Percentiles rank a stretch among this genome's conserved stretches.
Conservation (phyloP, 1,284 basidiomycete genomes). For the Sanghuangporus baumii region DNA sequence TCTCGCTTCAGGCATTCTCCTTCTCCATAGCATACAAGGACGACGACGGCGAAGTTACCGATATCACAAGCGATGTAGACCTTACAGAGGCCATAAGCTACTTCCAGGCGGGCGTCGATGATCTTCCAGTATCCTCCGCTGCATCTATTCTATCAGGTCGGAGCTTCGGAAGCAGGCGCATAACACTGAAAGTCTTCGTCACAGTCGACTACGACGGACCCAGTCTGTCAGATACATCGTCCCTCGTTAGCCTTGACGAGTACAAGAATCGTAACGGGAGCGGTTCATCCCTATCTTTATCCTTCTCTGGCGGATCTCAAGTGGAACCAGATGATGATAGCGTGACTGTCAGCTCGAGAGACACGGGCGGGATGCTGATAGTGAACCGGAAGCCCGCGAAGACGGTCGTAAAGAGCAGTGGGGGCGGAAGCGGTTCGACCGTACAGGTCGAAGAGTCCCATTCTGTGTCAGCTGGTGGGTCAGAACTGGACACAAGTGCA, state of each 20-base stretch:
- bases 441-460: slow-evolving; percentile 17
- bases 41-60: slow-evolving; percentile 74
- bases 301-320: slow-evolving; percentile 24
- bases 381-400: neutral
- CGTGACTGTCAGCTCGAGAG: slow-evolving; percentile 66
- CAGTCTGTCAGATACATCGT: slow-evolving; percentile 83
- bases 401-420: slow-evolving; percentile 25
- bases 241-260: slow-evolving; percentile 71
- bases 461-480: slow-evolving; percentile 12
- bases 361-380: slow-evolving; percentile 29
- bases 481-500: slow-evolving; percentile 18
- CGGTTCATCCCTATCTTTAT: slow-evolving; percentile 49
- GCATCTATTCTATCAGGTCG: slow-evolving; percentile 69
- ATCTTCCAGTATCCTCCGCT: slow-evolving; percentile 60
- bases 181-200: slow-evolving; percentile 72
- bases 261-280: slow-evolving; percentile 57
- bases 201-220: slow-evolving; percentile 85
- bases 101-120: slow-evolving; percentile 68
- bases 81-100: slow-evolving; percentile 83
- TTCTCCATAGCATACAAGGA: slow-evolving; percentile 80
- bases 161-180: slow-evolving; percentile 60
- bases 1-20: slow-evolving; percentile 61
- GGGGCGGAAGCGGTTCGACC: slow-evolving; percentile 16
- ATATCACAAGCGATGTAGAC: slow-evolving; percentile 66
- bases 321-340: slow-evolving; percentile 60